Conservation (phyloP, 1,284 basidiomycete species). For the Ustilago bromivora region DNA sequence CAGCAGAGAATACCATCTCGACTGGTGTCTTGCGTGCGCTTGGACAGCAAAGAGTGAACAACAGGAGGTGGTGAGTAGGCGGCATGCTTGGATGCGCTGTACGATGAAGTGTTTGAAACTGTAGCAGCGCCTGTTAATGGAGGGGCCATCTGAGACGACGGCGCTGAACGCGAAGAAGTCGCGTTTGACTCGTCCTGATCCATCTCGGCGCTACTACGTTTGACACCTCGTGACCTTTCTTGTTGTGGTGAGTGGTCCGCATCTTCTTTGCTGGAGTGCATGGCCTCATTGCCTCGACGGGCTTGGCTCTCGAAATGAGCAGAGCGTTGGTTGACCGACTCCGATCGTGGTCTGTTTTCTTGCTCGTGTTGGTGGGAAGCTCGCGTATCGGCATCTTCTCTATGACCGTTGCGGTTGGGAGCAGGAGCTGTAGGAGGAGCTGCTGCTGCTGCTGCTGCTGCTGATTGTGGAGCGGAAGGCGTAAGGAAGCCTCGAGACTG, state of each 20-base stretch:
- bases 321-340: constrained; percentile 18
- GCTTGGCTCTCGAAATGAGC: constrained; percentile 21
- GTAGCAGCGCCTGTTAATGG: background rate
- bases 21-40: constrained; percentile 25
- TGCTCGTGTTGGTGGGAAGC: constrained; percentile 9
- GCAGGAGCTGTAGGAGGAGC: constrained; percentile 2
- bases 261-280: background rate
- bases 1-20: constrained; percentile 41
- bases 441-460: constrained; percentile 1
- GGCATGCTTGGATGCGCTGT: constrained; percentile 17
- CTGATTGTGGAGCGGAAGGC: constrained; percentile 14
- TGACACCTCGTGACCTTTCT: constrained; percentile 19
- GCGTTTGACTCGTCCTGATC: constrained; percentile 22
- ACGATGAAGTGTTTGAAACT: background rate
- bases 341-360: constrained; percentile 16
- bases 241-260: constrained; percentile 1
- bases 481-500: constrained; percentile 35
- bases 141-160: background rate
- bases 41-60: constrained; percentile 20
- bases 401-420: background rate
- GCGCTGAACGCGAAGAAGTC: background rate
- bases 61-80: constrained; percentile 26
- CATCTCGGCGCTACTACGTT: constrained; percentile 42
- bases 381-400: constrained; percentile 8
- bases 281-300: background rate